Conservation (phyloP, 371 early-diverging fungal genomes). For the Coemansia linderi region DNA sequence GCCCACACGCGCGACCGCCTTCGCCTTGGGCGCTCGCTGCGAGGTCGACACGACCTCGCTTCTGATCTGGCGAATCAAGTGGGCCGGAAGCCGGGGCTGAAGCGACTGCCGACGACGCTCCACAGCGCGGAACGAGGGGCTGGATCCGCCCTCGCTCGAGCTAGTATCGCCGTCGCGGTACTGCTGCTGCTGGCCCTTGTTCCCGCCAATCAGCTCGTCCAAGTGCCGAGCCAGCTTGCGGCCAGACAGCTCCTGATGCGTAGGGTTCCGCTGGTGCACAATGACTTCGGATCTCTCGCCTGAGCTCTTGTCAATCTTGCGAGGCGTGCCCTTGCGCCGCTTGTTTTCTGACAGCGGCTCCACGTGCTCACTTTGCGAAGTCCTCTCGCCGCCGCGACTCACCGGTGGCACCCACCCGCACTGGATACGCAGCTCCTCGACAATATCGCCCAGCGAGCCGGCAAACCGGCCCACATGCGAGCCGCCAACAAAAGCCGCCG, state of each 20-base stretch:
- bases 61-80: slow-evolving; percentile 42
- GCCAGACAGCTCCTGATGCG: slow-evolving; percentile 17
- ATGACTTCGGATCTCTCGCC: slow-evolving; percentile 44
- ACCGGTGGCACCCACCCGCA: slow-evolving; percentile 46
- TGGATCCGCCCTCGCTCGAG: slow-evolving; percentile 11
- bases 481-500: slow-evolving; percentile 39
- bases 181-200: neutral
- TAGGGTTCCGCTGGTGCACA: slow-evolving; percentile 30
- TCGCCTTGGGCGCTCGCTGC: slow-evolving; percentile 13
- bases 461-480: slow-evolving; percentile 26
- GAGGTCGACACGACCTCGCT: slow-evolving; percentile 45
- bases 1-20: slow-evolving; percentile 12
- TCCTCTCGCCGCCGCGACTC: neutral
- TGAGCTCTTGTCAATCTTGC: slow-evolving; percentile 19
- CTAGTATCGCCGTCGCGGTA: neutral
- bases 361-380: neutral
- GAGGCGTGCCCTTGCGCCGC: slow-evolving; percentile 50
- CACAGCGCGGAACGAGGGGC: slow-evolving; percentile 1
- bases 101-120: slow-evolving; percentile 18
- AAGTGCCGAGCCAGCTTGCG: slow-evolving; percentile 45
- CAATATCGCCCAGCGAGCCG: slow-evolving; percentile 19
- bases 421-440: slow-evolving; percentile 48
- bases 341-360: slow-evolving; percentile 15
- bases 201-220: slow-evolving; percentile 41
- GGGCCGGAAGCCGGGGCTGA: slow-evolving; percentile 36